Base-by-base conservation (phyloP, 305 asterid genomes). In the Striga hermonthica region DNA sequence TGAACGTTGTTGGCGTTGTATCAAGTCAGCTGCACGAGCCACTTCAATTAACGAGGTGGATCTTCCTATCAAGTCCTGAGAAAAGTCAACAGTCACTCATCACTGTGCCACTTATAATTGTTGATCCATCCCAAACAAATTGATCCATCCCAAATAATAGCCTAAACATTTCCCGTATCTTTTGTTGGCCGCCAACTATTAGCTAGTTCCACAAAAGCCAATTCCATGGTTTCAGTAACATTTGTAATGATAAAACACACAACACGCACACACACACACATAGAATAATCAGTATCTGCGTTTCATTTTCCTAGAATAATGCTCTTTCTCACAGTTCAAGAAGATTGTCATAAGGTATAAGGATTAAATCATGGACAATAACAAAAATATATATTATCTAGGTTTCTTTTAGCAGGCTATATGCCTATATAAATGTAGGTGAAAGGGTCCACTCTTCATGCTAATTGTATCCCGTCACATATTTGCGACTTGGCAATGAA, bases 21-120 rank as follows among this genome's bases (percentile, higher is more conserved):
- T 92, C 80, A 92, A 76, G 75, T 92, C 98, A 53, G 97, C 98
- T 54, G 95, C 98, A 74, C 81, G 67, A 45, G 98, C 97, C 73
- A 78, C 87, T 79, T 87, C 83, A 36, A 68, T 66, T 47, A 83
- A 74, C 56, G 86, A 80, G 74, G 81, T 75, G 67, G 95, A 90
- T 84, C 96, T 81, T 73, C 82, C 84, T 62, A 86, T 71, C 75
- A 90, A 62, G 76, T 87, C 97, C 98, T 89, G 79, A 67, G 64
- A 79, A 77, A 59, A 74, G 48, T 73, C 64, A 75, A 75, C 75
- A 75, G 77, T 73, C 58, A 76, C 62, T 81, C 75, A 78, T 75
- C 68, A 72, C 69, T 76, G 76, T 44, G 63, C 72, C 65, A 64
- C 43, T 67, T 48, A 38, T 22, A 57, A 60, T 50, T 44, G 9